A percentile compares a stretch with the other conserved stretches of the same genome.
phyloP scores from a whole-genome alignment of 768 basidiomycete genomes.

The Rhizopogon vinicolor region DNA sequence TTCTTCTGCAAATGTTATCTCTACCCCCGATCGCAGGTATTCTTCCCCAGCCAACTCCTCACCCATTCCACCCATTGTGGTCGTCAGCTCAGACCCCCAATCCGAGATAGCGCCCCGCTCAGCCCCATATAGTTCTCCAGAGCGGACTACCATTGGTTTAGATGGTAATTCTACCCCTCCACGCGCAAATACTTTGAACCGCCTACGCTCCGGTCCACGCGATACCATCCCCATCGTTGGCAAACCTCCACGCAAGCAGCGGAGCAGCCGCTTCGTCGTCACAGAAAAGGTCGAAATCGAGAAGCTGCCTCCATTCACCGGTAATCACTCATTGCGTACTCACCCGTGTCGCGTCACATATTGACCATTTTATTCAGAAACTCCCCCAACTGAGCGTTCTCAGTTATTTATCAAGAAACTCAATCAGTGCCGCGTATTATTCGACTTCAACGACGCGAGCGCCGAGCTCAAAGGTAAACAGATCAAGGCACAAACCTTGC shows the following conservation, averaged over 20 bases:
- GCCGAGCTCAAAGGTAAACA: slow-evolving; percentile 96
- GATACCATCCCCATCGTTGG: slow-evolving; percentile 96
- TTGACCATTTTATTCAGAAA: slow-evolving; percentile 52
- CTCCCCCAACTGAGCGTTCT: slow-evolving; percentile 79
- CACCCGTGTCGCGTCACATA: slow-evolving; percentile 9
- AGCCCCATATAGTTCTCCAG: slow-evolving; percentile 38
- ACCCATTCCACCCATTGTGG: slow-evolving; percentile 77
- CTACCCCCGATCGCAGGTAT: slow-evolving; percentile 59
- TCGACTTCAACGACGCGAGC: slow-evolving; percentile 98
- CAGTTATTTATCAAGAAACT: slow-evolving; percentile 93
- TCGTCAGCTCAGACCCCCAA: slow-evolving; percentile 71
- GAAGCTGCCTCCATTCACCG: slow-evolving; percentile 84
- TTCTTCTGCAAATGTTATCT: slow-evolving; percentile 33
- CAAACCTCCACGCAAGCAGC: slow-evolving; percentile 95
- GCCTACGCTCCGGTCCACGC: slow-evolving; percentile 80
- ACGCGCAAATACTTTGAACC: slow-evolving; percentile 62
- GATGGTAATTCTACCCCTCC: slow-evolving; percentile 56
- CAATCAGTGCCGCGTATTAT: slow-evolving; percentile 92
- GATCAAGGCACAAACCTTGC: slow-evolving; percentile 95
- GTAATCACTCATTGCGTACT: slow-evolving; percentile 38
- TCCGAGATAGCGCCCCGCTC: slow-evolving; percentile 41
- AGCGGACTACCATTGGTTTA: slow-evolving; percentile 42
- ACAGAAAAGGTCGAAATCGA: slow-evolving; percentile 97
- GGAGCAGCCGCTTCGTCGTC: slow-evolving; percentile 94
- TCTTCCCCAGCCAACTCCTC: slow-evolving; percentile 32